Percentiles rank a stretch among this genome's conserved stretches.
Evolutionary conservation across 257 asterid genomes (phyloP).

Genomic region (Pogostemon cablin): DNA sequence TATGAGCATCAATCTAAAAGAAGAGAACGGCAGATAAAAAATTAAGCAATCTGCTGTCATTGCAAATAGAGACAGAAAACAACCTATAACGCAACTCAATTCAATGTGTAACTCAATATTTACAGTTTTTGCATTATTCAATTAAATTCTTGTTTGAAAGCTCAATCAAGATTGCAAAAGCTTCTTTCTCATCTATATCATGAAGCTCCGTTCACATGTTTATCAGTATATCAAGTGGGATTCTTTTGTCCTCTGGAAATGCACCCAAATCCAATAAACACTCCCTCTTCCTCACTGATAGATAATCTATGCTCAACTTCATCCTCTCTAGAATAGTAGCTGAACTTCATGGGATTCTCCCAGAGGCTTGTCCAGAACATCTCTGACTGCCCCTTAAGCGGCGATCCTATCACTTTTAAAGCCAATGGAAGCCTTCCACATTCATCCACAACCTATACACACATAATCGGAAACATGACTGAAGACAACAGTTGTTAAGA

Average conservation of each 20-base stretch:
- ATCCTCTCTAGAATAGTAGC: constrained; percentile 73
- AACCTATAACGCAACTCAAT: no score
- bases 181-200: constrained; percentile 80
- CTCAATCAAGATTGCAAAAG: constrained; percentile 75
- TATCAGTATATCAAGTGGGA: constrained; percentile 83
- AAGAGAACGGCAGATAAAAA: no score
- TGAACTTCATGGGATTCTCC: constrained; percentile 84
- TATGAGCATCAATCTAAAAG: no score
- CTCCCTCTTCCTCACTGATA: constrained; percentile 68
- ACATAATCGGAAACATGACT: background rate
- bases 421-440: constrained; percentile 93
- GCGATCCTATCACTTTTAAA: constrained; percentile 86
- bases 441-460: constrained; percentile 70
- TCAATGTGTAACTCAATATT: no score
- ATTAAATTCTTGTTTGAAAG: constrained; percentile 88
- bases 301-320: constrained; percentile 76
- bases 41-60: no score
- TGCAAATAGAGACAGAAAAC: no score
- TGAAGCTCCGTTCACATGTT: constrained; percentile 95
- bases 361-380: constrained; percentile 77
- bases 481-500: constrained; percentile 13
- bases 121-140: no score
- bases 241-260: constrained; percentile 85
- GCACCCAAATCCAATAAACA: constrained; percentile 89
- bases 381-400: constrained; percentile 79